A percentile compares a stretch with the other conserved stretches of the same genome.
phyloP scores from a whole-genome alignment of 352 stramenopile species.

The Phytophthora idaei region DNA sequence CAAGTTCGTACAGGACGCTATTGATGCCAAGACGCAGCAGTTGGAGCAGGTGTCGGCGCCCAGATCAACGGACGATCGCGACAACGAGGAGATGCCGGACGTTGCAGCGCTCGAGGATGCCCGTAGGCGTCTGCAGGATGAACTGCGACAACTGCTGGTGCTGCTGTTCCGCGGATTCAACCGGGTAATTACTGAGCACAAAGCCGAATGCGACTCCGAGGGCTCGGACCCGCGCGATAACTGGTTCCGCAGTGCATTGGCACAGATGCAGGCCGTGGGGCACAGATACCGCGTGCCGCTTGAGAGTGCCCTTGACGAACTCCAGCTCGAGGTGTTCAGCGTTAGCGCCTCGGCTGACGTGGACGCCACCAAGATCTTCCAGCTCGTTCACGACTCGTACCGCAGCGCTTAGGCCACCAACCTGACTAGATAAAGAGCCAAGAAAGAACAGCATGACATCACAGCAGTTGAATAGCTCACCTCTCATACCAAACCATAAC shows the following conservation, averaged over 20 bases:
- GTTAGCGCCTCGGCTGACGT: constrained; percentile 51
- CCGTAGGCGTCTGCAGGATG: constrained; percentile 47
- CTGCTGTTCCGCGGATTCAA: constrained; percentile 74
- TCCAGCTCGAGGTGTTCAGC: constrained; percentile 64
- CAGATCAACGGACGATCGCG: constrained; percentile 33
- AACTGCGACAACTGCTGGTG: constrained; percentile 59
- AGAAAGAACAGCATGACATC: constrained; percentile 22
- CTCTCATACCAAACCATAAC: no score
- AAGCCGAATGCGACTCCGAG: constrained; percentile 76
- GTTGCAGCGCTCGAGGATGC: constrained; percentile 47
- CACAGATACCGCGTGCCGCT: constrained; percentile 61
- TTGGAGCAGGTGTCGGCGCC: constrained; percentile 38
- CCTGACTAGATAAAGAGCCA: constrained; percentile 13
- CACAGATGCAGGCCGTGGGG: constrained; percentile 75
- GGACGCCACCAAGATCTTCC: constrained; percentile 79
- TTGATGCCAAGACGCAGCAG: constrained; percentile 40
- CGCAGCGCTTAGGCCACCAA: constrained; percentile 44
- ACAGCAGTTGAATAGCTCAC: neutral
- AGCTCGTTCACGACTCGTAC: constrained; percentile 74
- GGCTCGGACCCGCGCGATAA: constrained; percentile 78
- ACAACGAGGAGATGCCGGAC: constrained; percentile 62
- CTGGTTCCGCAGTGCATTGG: constrained; percentile 76
- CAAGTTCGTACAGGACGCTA: constrained; percentile 53
- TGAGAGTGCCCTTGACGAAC: constrained; percentile 55
- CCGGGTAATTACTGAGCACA: constrained; percentile 76